Percentiles rank a stretch among this genome's conserved stretches.
Conservation (phyloP, 805 yeast species). For the Sugiyamaella boreocaroliniensis region DNA sequence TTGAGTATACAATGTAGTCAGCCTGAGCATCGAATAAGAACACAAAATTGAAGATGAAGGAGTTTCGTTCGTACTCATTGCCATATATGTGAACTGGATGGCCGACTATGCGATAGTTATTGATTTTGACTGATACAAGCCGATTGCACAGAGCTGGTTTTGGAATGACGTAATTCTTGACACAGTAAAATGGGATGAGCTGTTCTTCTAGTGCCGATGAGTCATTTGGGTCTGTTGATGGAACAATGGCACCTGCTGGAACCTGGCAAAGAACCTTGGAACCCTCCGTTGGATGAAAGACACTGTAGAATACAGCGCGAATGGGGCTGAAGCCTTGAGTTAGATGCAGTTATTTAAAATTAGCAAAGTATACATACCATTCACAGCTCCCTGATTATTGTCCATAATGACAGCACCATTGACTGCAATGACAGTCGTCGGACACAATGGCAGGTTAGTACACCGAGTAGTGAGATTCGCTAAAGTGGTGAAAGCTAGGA, state of each 20-base stretch:
- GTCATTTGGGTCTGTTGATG: slow-evolving; percentile 23
- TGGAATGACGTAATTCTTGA: slow-evolving; percentile 88
- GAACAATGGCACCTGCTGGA: slow-evolving; percentile 64
- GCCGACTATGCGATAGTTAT: slow-evolving; percentile 67
- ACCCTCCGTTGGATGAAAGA: slow-evolving; percentile 94
- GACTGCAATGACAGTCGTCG: too few relatives aligned
- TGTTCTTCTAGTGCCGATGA: slow-evolving; percentile 35
- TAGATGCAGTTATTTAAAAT: too few relatives aligned
- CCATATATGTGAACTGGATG: slow-evolving; percentile 81
- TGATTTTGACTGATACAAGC: slow-evolving; percentile 65
- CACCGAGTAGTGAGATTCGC: not conserved
- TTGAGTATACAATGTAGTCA: slow-evolving; percentile 64
- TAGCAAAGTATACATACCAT: not conserved
- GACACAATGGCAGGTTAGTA: not conserved
- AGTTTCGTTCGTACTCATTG: slow-evolving; percentile 75
- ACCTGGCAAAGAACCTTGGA: slow-evolving; percentile 87
- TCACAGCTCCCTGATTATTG: not conserved
- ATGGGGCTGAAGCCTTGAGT: slow-evolving; percentile 46
- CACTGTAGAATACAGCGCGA: slow-evolving; percentile 78
- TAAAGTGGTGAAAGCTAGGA: too few relatives aligned
- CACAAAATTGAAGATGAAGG: slow-evolving; percentile 87
- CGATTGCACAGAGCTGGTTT: slow-evolving; percentile 85
- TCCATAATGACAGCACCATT: not conserved
- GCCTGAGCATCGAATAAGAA: slow-evolving; percentile 81
- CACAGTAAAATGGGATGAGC: slow-evolving; percentile 71